Evolutionary conservation across 225 moss, liverwort and hornwort genomes (phyloP).

Genomic region (Anthoceros angustus): DNA sequence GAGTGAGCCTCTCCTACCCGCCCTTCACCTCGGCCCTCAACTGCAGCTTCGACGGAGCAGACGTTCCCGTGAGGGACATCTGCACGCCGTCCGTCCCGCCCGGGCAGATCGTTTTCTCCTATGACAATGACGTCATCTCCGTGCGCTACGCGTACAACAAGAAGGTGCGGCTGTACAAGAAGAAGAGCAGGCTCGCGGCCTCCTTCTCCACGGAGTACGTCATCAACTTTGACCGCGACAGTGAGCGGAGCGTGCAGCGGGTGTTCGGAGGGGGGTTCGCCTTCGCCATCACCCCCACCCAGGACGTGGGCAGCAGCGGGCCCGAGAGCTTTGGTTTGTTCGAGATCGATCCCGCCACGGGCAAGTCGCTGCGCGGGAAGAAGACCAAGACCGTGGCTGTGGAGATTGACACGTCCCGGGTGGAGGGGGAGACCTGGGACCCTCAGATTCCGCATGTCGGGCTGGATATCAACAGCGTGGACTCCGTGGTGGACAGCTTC

Average conservation of each 20-base stretch:
- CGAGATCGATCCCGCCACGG: slow-evolving; percentile 22
- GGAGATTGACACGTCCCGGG: slow-evolving; percentile 34
- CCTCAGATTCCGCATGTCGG: slow-evolving; percentile 25
- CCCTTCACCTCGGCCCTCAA: slow-evolving; percentile 16
- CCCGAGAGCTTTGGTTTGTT: slow-evolving; percentile 32
- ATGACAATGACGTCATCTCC: slow-evolving; percentile 13
- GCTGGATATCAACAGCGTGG: slow-evolving; percentile 40
- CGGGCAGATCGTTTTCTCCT: slow-evolving; percentile 10
- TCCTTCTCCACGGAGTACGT: slow-evolving; percentile 27
- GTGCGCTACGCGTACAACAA: slow-evolving; percentile 24
- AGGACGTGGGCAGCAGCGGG: slow-evolving; percentile 15
- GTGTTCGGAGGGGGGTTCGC: slow-evolving; percentile 36
- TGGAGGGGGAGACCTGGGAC: slow-evolving; percentile 9
- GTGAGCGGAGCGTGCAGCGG: slow-evolving; percentile 18
- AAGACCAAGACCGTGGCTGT: slow-evolving; percentile 33
- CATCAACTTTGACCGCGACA: slow-evolving; percentile 22
- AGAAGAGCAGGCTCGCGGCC: slow-evolving; percentile 18
- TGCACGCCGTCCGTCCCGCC: slow-evolving; percentile 14
- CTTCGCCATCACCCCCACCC: slow-evolving; percentile 23
- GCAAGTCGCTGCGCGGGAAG: slow-evolving; percentile 11
- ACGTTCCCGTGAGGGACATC: too few species aligned
- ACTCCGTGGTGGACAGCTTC: slow-evolving; percentile 35
- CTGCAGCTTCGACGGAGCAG: slow-evolving; percentile 29
- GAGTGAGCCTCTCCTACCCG: slow-evolving; percentile 27
- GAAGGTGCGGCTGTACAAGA: slow-evolving; percentile 27